A percentile compares a stretch with the other conserved stretches of the same genome.
Evolutionary conservation across 2,329 filamentous ascomycete genomes (phyloP).

Genomic region (Claviceps humidiphila): DNA sequence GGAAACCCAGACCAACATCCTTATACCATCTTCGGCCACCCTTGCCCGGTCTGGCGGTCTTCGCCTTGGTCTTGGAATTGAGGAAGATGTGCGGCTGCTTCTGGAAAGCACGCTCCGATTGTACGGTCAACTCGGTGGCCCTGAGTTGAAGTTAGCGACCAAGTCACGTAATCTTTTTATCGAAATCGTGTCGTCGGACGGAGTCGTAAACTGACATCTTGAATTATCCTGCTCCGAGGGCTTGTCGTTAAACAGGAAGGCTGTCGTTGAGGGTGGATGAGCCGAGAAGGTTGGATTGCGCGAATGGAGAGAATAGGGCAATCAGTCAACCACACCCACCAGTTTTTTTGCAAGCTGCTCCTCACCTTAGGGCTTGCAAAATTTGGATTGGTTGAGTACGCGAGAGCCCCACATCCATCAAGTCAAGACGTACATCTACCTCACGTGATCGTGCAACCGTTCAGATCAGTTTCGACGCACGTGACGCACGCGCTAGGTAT

Average conservation of each 20-base stretch:
- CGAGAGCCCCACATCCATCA: conserved; percentile 10
- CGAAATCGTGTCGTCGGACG: conserved; percentile 3
- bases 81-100: conserved; percentile 99
- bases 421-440: too few relatives aligned
- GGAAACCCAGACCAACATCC: conserved; percentile 98
- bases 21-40: conserved; percentile 93
- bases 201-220: conserved; percentile 26
- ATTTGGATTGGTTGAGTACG: conserved; percentile 21
- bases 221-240: conserved; percentile 27
- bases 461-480: background rate
- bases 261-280: conserved; percentile 25
- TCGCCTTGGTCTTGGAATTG: conserved; percentile 86
- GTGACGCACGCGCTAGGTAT: background rate
- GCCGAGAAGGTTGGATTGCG: conserved; percentile 22
- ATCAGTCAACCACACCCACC: conserved; percentile 20
- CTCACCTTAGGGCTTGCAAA: conserved; percentile 28
- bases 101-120: conserved; percentile 99
- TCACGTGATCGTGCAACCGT: background rate
- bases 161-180: conserved; percentile 3
- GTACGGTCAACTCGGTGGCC: conserved; percentile 98
- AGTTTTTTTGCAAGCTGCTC: conserved; percentile 19
- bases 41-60: conserved; percentile 78
- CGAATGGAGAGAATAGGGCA: conserved; percentile 25
- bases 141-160: conserved; percentile 41
- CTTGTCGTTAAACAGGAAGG: conserved; percentile 25